A percentile compares a stretch with the other conserved stretches of the same genome.
Evolutionary conservation across 352 stramenopile species (phyloP).

Genomic region (Phytophthora pistaciae): DNA sequence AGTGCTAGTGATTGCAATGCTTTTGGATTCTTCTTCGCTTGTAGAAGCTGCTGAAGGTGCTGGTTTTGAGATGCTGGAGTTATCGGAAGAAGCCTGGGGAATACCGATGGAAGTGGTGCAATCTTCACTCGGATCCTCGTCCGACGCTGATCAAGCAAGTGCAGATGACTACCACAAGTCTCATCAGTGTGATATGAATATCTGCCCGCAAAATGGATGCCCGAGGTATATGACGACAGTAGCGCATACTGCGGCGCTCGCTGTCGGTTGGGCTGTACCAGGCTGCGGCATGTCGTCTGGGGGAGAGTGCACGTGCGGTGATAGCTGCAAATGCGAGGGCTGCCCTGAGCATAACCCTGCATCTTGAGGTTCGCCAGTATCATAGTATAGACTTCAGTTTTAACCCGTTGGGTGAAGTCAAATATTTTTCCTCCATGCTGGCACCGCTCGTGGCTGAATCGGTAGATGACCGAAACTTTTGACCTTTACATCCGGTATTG

Average conservation of each 20-base stretch:
- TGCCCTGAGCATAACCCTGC: slow-evolving; percentile 82
- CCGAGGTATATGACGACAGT: slow-evolving; percentile 81
- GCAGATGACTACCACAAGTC: slow-evolving; percentile 20
- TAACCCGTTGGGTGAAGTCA: slow-evolving; percentile 21
- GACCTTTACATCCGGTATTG: slow-evolving; percentile 62
- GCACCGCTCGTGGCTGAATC: slow-evolving; percentile 68
- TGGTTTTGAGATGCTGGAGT: slow-evolving; percentile 64
- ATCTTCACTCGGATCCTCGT: slow-evolving; percentile 23
- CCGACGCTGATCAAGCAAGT: slow-evolving; percentile 2
- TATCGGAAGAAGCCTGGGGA: slow-evolving; percentile 55
- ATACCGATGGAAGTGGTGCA: slow-evolving; percentile 41
- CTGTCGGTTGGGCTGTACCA: slow-evolving; percentile 80
- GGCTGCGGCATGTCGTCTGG: slow-evolving; percentile 84
- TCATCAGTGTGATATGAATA: slow-evolving; percentile 71
- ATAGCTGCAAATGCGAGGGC: slow-evolving; percentile 79
- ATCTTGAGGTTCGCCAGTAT: slow-evolving; percentile 22
- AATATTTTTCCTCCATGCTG: slow-evolving; percentile 68
- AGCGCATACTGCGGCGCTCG: slow-evolving; percentile 80
- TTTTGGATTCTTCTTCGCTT: slow-evolving; percentile 46
- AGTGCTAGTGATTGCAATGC: slow-evolving; percentile 65
- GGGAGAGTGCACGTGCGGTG: slow-evolving; percentile 82
- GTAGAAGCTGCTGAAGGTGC: slow-evolving; percentile 46
- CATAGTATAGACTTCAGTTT: slow-evolving; percentile 10
- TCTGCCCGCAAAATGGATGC: slow-evolving; percentile 76
- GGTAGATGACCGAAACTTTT: slow-evolving; percentile 78